These are phyloP conservation scores for Curvularia sp. DNA, from an alignment of 2,329 filamentous ascomycete species.

Conservation along the genomic window DNA sequence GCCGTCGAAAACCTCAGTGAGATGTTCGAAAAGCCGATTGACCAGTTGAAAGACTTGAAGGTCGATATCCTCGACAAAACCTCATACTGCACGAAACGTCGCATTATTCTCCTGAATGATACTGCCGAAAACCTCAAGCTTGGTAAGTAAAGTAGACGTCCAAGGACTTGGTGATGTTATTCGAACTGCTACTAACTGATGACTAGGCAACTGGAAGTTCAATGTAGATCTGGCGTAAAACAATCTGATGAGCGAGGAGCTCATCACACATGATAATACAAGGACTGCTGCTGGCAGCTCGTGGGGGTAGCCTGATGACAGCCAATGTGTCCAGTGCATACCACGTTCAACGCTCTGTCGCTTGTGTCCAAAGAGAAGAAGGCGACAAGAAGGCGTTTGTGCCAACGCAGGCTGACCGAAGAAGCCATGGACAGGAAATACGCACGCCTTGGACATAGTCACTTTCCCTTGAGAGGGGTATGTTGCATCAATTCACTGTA, in stretches of 20 bases:
- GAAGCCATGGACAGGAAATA: background rate
- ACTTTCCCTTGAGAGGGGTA: conserved; percentile 1
- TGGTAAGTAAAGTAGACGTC: conserved; percentile 63
- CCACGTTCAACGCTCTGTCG: background rate
- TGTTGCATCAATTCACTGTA: conserved; percentile 20
- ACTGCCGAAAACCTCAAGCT: conserved; percentile 91
- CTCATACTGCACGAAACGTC: conserved; percentile 90
- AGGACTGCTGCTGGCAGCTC: background rate
- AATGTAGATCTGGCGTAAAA: conserved; percentile 38
- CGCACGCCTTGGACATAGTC: conserved; percentile 5
- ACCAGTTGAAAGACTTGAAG: conserved; percentile 83
- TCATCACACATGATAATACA: background rate
- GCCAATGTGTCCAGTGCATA: background rate
- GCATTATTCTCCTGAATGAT: conserved; percentile 87
- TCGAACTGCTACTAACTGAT: conserved; percentile 18
- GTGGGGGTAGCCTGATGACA: background rate
- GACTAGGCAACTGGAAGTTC: conserved; percentile 43
- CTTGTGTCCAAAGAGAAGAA: background rate
- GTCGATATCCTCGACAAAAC: conserved; percentile 99
- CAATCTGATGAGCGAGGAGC: conserved; percentile 2
- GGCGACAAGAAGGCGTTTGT: background rate
- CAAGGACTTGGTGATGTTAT: background rate
- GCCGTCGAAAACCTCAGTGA: conserved; percentile 96
- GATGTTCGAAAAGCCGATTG: conserved; percentile 98
- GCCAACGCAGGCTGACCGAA: background rate